Conservation (phyloP, 2,329 filamentous ascomycete genomes). For the Phialophora verrucosa region DNA sequence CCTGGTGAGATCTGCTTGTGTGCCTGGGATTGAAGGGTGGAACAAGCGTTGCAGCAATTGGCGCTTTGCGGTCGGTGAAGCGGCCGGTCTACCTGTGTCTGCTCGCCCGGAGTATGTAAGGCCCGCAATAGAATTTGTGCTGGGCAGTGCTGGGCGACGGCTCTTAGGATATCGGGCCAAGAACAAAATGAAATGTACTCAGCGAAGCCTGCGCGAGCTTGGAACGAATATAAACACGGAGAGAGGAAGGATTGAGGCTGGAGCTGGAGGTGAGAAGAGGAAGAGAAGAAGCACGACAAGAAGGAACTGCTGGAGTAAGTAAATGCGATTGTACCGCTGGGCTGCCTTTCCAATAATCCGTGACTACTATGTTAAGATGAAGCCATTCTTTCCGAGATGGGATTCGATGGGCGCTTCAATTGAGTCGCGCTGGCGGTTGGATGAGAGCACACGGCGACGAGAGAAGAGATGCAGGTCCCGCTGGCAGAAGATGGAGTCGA, state of each 20-base stretch:
- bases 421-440: conserved; percentile 20
- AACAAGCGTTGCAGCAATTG: conserved; percentile 34
- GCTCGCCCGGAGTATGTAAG: conserved; percentile 16
- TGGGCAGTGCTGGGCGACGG: conserved; percentile 21
- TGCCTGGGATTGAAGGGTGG: conserved; percentile 16
- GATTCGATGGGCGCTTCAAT: conserved; percentile 32
- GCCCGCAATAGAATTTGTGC: conserved; percentile 3
- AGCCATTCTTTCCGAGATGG: conserved; percentile 25
- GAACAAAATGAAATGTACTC: conserved; percentile 30
- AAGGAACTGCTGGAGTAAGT: conserved; percentile 13
- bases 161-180: conserved; percentile 17
- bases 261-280: conserved; percentile 21
- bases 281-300: conserved; percentile 9
- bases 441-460: conserved; percentile 11
- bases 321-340: conserved; percentile 13
- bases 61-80: conserved; percentile 33
- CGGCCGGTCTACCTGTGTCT: conserved; percentile 22
- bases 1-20: conserved; percentile 15
- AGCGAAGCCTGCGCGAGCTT: conserved; percentile 41
- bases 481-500: conserved; percentile 24
- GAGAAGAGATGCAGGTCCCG: not conserved
- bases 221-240: conserved; percentile 19
- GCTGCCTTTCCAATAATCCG: conserved; percentile 10
- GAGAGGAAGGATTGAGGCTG: conserved; percentile 22
- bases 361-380: conserved; percentile 12